Conservation (phyloP, 2,329 filamentous ascomycete species). For the Rutstroemia sp. region DNA sequence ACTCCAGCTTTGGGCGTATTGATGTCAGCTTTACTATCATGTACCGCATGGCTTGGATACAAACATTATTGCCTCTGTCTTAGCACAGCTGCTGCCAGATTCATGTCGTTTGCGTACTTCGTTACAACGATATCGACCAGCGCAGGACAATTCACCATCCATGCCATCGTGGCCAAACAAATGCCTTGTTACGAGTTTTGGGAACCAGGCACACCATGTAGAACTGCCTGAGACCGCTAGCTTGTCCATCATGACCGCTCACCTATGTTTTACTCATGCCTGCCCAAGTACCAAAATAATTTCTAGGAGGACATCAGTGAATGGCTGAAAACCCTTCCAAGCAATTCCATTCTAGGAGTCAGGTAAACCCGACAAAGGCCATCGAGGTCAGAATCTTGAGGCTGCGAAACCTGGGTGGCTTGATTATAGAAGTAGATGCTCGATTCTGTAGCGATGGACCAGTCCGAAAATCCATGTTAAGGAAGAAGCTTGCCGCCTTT, state of each 20-base stretch:
- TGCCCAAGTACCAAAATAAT: conserved; percentile 3
- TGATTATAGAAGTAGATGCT: conserved; percentile 46
- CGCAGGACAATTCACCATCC: conserved; percentile 38
- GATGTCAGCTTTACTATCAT: conserved; percentile 12
- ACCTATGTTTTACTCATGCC: conserved; percentile 33
- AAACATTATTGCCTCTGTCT: conserved; percentile 41
- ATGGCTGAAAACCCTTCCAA: not conserved
- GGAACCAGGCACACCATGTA: conserved; percentile 36
- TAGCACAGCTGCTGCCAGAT: conserved; percentile 32
- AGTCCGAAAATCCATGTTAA: conserved; percentile 24
- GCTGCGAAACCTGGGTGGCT: conserved; percentile 34
- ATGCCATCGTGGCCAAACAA: conserved; percentile 37
- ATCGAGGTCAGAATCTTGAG: conserved; percentile 13
- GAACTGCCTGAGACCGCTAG: conserved; percentile 22
- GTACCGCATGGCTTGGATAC: conserved; percentile 16
- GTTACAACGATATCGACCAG: conserved; percentile 31
- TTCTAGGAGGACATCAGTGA: too few relatives aligned
- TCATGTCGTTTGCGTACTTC: conserved; percentile 33
- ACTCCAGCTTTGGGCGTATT: conserved; percentile 17
- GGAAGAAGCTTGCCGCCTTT: conserved; percentile 16
- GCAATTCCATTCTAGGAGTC: conserved; percentile 3
- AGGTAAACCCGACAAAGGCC: conserved; percentile 12
- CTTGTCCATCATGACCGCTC: conserved; percentile 30
- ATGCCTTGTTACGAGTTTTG: conserved; percentile 37
- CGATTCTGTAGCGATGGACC: conserved; percentile 44